These are phyloP conservation scores for Hypoxylon perforatum DNA, from an alignment of 495 filamentous ascomycete genomes.

Conservation along the genomic window DNA sequence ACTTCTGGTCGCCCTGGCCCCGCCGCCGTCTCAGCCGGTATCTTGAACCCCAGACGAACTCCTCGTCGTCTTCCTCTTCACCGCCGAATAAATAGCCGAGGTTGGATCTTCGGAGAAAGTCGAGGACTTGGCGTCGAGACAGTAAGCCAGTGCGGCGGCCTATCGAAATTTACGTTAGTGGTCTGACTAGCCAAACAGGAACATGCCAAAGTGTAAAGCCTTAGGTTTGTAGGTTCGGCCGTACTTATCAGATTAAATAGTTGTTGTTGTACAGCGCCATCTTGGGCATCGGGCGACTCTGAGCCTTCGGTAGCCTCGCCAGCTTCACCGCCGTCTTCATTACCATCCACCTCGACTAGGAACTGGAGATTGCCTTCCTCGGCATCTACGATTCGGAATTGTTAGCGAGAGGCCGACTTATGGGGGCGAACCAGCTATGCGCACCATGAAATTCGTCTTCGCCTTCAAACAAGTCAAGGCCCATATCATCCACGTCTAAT, in stretches of 20 bases:
- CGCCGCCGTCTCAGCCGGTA: conserved; percentile 44
- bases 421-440: background rate
- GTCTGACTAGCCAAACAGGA: background rate
- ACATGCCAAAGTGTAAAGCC: background rate
- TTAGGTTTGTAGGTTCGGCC: conserved; percentile 27
- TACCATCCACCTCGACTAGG: conserved; percentile 45
- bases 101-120: conserved; percentile 57
- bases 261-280: conserved; percentile 38
- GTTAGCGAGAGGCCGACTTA: conserved; percentile 18
- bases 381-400: conserved; percentile 33
- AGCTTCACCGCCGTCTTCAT: conserved; percentile 42
- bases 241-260: conserved; percentile 46
- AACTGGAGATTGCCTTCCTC: conserved; percentile 47
- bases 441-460: conserved; percentile 58
- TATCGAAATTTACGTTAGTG: conserved; percentile 23
- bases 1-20: conserved; percentile 57
- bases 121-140: conserved; percentile 60
- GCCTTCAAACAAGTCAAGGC: conserved; percentile 53
- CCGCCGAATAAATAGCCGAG: conserved; percentile 50
- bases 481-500: conserved; percentile 53
- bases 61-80: conserved; percentile 56
- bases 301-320: conserved; percentile 19
- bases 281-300: conserved; percentile 29
- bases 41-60: conserved; percentile 31
- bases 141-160: conserved; percentile 44